phyloP scores from a whole-genome alignment of 106 monocot genomes.

The Cymbidium sinense region DNA sequence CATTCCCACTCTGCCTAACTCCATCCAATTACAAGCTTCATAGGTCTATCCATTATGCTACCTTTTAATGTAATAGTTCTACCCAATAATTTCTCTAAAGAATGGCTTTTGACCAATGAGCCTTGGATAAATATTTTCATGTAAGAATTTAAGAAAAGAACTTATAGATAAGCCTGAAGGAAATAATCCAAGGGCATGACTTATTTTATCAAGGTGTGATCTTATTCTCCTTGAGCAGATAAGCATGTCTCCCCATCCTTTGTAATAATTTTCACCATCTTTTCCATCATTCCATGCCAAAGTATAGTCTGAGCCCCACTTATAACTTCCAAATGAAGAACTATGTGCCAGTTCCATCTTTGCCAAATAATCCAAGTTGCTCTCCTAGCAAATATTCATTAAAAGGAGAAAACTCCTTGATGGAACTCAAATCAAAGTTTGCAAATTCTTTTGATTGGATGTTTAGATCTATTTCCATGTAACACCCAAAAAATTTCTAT shows the following conservation, averaged over 20 bases:
- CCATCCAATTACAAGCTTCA: slow-evolving; percentile 47
- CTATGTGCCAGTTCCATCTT: slow-evolving; percentile 56
- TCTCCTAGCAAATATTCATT: slow-evolving; percentile 80
- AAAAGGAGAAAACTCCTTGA: slow-evolving; percentile 74
- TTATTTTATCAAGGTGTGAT: slow-evolving; percentile 65
- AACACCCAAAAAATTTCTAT: slow-evolving; percentile 31
- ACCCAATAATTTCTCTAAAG: slow-evolving; percentile 47
- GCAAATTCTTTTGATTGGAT: slow-evolving; percentile 52
- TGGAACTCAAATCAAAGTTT: slow-evolving; percentile 38
- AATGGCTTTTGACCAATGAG: slow-evolving; percentile 51
- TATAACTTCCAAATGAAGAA: slow-evolving; percentile 84
- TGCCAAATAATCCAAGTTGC: slow-evolving; percentile 52
- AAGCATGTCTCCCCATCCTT: slow-evolving; percentile 40
- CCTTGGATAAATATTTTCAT: slow-evolving; percentile 75
- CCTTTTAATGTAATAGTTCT: slow-evolving; percentile 38
- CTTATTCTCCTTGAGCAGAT: slow-evolving; percentile 67
- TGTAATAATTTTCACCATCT: background rate
- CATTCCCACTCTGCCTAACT: slow-evolving; percentile 55
- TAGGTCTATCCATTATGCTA: slow-evolving; percentile 37
- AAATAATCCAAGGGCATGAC: slow-evolving; percentile 72
- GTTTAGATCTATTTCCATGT: slow-evolving; percentile 59
- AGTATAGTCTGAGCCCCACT: slow-evolving; percentile 60
- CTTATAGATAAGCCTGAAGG: slow-evolving; percentile 65
- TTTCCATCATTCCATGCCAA: slow-evolving; percentile 49
- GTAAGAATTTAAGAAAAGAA: slow-evolving; percentile 62